phyloP scores from a whole-genome alignment of 108 stramenopile genomes.

The Nannochloropsis oceanica region DNA sequence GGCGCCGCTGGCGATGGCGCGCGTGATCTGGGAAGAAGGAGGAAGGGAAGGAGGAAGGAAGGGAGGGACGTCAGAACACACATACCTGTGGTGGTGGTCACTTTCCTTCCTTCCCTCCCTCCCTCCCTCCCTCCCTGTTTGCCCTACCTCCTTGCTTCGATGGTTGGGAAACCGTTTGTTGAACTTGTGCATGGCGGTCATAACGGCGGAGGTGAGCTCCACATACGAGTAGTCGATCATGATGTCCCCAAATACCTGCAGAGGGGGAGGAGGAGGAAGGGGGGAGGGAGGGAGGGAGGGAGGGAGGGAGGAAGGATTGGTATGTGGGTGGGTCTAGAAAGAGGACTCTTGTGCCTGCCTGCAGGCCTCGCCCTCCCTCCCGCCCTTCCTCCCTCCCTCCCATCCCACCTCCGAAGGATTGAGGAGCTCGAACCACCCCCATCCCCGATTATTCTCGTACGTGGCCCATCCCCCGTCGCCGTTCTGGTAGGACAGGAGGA shows the following conservation, averaged over 20 bases:
- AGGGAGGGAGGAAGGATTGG: not conserved
- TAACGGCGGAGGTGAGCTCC: slow-evolving; percentile 87
- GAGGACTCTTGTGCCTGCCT: not conserved
- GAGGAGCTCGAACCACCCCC: slow-evolving; percentile 8
- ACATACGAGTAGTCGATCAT: slow-evolving; percentile 99
- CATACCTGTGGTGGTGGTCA: not conserved
- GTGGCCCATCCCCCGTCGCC: slow-evolving; percentile 96
- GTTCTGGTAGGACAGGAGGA: slow-evolving; percentile 49
- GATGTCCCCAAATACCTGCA: slow-evolving; percentile 96
- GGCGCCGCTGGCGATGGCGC: slow-evolving; percentile 56
- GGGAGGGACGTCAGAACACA: not conserved
- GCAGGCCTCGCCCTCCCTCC: not conserved
- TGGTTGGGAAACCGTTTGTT: slow-evolving; percentile 56
- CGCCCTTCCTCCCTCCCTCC: not conserved
- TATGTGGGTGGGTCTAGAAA: not conserved
- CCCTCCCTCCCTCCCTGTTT: not conserved
- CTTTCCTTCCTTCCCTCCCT: not conserved
- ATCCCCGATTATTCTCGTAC: slow-evolving; percentile 96
- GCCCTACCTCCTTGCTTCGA: slow-evolving; percentile 52
- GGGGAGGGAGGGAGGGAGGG: not conserved
- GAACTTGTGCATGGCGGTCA: slow-evolving; percentile 80
- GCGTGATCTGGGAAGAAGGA: not conserved
- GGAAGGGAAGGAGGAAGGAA: too few species aligned
- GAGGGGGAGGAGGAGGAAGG: slow-evolving; percentile 41
- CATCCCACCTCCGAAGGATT: too few species aligned